These are phyloP conservation scores for Calonectria hongkongensis DNA, from an alignment of 2,329 filamentous ascomycete genomes.

Conservation along the genomic window DNA sequence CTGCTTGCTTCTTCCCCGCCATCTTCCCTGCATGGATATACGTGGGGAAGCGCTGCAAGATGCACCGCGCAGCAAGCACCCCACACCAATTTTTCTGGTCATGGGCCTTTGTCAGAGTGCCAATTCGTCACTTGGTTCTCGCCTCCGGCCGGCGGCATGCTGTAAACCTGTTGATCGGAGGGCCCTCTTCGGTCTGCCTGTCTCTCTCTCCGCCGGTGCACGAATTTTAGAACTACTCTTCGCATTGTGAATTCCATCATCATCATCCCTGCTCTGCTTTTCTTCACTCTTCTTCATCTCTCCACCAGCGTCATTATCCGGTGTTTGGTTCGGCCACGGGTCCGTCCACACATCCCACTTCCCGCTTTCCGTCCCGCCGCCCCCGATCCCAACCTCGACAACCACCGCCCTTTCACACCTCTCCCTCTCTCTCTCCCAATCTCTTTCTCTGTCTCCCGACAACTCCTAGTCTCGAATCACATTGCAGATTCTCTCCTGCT, in stretches of 20 bases:
- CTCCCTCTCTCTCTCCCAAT: background rate
- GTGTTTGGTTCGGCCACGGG: background rate
- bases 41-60: slow-evolving; percentile 35
- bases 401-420: slow-evolving; percentile 37
- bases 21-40: slow-evolving; percentile 24
- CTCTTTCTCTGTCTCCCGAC: background rate
- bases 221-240: too few species aligned
- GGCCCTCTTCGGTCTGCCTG: background rate
- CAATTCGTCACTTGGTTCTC: slow-evolving; percentile 30
- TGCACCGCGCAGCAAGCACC: slow-evolving; percentile 7
- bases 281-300: background rate
- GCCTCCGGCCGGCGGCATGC: background rate
- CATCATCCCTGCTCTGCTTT: background rate
- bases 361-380: slow-evolving; percentile 33
- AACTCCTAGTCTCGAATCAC: background rate
- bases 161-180: background rate
- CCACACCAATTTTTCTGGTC: slow-evolving; percentile 39
- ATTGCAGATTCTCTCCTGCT: background rate
- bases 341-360: slow-evolving; percentile 26
- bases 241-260: background rate
- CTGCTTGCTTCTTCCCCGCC: background rate
- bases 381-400: slow-evolving; percentile 40
- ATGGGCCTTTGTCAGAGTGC: slow-evolving; percentile 41
- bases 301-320: background rate
- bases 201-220: background rate